phyloP scores from a whole-genome alignment of 129 eudicot genomes.

The Centaurea solstitialis region DNA sequence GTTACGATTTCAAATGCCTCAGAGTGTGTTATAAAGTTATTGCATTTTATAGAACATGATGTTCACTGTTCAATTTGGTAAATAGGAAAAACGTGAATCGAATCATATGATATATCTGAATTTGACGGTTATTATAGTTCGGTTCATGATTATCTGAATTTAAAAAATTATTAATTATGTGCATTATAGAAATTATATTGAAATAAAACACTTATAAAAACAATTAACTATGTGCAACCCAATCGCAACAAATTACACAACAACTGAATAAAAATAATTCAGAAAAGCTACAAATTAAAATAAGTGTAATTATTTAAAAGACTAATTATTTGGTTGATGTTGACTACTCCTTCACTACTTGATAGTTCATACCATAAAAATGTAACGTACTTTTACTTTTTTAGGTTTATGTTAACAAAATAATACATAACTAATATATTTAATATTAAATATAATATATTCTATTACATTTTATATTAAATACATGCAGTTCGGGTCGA shows the following conservation, averaged over 20 bases:
- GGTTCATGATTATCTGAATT: not conserved
- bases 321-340: too few relatives aligned
- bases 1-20: too few relatives aligned
- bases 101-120: too few relatives aligned
- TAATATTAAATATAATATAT: too few relatives aligned
- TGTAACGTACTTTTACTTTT: too few relatives aligned
- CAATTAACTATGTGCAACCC: too few relatives aligned
- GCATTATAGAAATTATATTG: not conserved
- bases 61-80: too few relatives aligned
- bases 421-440: too few relatives aligned
- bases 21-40: too few relatives aligned
- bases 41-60: too few relatives aligned
- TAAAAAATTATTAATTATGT: not conserved
- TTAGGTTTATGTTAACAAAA: too few relatives aligned
- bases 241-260: not conserved
- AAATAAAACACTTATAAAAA: not conserved
- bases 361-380: not conserved
- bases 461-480: too few relatives aligned
- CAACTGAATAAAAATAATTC: not conserved
- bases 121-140: not conserved
- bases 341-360: not conserved
- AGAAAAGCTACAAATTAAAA: not conserved
- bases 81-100: not conserved
- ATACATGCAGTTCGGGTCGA: not conserved
- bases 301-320: not conserved